phyloP scores from a whole-genome alignment of 148 eudicot species.

The Vaccinium macrocarpon region DNA sequence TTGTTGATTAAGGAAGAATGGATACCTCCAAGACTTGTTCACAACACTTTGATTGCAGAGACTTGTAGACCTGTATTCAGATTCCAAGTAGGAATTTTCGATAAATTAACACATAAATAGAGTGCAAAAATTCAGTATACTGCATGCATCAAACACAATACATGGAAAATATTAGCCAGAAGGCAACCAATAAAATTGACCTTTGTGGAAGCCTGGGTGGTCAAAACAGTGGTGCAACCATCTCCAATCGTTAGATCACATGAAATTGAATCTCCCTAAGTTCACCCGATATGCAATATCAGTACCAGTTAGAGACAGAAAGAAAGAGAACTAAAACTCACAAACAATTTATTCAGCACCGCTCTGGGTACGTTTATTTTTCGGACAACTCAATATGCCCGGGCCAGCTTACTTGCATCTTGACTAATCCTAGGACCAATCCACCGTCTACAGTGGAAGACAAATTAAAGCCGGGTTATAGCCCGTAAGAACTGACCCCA shows the following conservation, averaged over 20 bases:
- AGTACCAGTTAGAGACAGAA: neutral
- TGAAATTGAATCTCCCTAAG: conserved; percentile 73
- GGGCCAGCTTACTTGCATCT: neutral
- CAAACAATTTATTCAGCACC: conserved; percentile 3
- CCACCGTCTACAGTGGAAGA: neutral
- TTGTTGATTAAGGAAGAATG: conserved; percentile 2
- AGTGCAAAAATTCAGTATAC: neutral
- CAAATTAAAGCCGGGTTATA: neutral
- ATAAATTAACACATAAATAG: neutral
- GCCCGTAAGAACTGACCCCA: neutral
- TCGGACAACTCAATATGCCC: neutral
- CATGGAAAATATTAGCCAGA: neutral
- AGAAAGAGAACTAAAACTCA: neutral
- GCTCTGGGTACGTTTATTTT: neutral
- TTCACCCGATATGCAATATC: neutral
- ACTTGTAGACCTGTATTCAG: conserved; percentile 67
- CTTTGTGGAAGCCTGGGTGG: conserved; percentile 97
- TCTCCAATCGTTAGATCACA: conserved; percentile 67
- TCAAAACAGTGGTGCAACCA: conserved; percentile 82
- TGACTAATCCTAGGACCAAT: neutral
- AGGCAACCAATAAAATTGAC: conserved; percentile 26
- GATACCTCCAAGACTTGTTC: conserved; percentile 77
- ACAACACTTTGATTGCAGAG: conserved; percentile 62
- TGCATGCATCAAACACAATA: neutral
- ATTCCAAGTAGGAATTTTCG: neutral